Evolutionary conservation across 1,284 basidiomycete genomes (phyloP).

Genomic region (Termitomyces sp.): DNA sequence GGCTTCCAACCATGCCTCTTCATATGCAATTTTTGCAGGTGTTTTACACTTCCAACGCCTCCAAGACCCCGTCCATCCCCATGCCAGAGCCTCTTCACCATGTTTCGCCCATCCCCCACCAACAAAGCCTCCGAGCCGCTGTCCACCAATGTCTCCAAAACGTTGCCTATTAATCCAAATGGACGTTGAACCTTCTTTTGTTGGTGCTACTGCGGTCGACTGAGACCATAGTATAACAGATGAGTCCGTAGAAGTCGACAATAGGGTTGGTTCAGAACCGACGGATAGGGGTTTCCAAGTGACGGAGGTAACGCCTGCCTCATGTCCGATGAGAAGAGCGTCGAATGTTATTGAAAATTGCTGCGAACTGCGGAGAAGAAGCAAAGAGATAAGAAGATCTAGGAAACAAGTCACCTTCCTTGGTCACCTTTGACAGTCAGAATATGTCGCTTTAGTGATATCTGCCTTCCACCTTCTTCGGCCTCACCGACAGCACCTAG

Average conservation of each 20-base stretch:
- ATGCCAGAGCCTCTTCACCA: conserved; percentile 68
- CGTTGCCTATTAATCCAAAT: conserved; percentile 88
- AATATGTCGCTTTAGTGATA: conserved; percentile 81
- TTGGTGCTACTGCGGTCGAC: conserved; percentile 40
- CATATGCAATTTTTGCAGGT: conserved; percentile 18
- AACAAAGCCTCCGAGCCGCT: conserved; percentile 85
- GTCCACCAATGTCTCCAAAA: conserved; percentile 89
- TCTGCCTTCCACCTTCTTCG: conserved; percentile 72
- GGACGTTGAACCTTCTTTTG: conserved; percentile 44
- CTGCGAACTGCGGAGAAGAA: conserved; percentile 35
- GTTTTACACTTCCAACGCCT: conserved; percentile 65
- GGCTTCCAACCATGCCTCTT: conserved; percentile 65
- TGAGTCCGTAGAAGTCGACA: conserved; percentile 89
- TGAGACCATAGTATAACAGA: conserved; percentile 92
- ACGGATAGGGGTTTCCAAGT: conserved; percentile 61
- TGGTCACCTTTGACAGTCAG: conserved; percentile 54
- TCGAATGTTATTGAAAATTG: conserved; percentile 83
- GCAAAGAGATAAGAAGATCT: conserved; percentile 8
- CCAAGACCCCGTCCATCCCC: conserved; percentile 93
- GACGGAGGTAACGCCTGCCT: conserved; percentile 84
- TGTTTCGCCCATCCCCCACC: conserved; percentile 73
- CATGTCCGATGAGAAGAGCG: conserved; percentile 88
- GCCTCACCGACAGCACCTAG: conserved; percentile 62
- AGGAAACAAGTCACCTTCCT: conserved; percentile 38
- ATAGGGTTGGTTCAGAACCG: conserved; percentile 45